Conservation (phyloP, 257 asterid species). For the Linaria vulgaris region DNA sequence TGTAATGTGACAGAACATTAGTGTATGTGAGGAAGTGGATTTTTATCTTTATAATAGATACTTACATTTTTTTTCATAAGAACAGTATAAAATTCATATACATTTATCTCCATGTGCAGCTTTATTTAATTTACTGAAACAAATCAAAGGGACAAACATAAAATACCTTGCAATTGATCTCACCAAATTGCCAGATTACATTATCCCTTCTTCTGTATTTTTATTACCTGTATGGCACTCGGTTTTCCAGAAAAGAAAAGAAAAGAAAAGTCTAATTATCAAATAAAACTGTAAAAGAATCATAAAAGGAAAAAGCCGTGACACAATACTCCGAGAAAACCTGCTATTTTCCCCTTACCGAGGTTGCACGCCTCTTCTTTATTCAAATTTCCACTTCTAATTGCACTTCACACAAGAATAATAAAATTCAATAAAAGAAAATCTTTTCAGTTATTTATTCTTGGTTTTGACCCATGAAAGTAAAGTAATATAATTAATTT, state of each 20-base stretch:
- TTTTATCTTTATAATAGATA: too few relatives aligned
- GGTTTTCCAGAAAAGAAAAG: neutral
- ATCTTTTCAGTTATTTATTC: neutral
- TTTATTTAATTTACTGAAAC: neutral
- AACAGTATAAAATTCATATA: too few relatives aligned
- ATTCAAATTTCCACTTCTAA: neutral
- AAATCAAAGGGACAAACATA: slow-evolving; percentile 8
- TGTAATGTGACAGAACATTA: too few relatives aligned
- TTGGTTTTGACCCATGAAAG: neutral
- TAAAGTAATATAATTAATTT: neutral
- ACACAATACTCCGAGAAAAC: slow-evolving; percentile 18
- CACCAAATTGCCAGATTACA: slow-evolving; percentile 11
- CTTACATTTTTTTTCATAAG: too few relatives aligned
- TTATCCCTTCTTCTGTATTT: too few relatives aligned
- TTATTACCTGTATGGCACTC: neutral
- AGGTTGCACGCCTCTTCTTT: slow-evolving; percentile 29
- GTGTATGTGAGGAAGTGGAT: too few relatives aligned
- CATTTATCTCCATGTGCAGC: neutral
- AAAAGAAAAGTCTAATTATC: too few relatives aligned
- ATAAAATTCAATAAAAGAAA: neutral
- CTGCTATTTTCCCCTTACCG: slow-evolving; percentile 24
- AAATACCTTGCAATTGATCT: slow-evolving; percentile 12
- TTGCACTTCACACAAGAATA: neutral
- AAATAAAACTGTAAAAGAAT: too few relatives aligned
- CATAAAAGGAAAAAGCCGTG: slow-evolving; percentile 1